Base-by-base conservation (phyloP, 768 basidiomycete species). In the Kwoniella newhampshirensis region DNA sequence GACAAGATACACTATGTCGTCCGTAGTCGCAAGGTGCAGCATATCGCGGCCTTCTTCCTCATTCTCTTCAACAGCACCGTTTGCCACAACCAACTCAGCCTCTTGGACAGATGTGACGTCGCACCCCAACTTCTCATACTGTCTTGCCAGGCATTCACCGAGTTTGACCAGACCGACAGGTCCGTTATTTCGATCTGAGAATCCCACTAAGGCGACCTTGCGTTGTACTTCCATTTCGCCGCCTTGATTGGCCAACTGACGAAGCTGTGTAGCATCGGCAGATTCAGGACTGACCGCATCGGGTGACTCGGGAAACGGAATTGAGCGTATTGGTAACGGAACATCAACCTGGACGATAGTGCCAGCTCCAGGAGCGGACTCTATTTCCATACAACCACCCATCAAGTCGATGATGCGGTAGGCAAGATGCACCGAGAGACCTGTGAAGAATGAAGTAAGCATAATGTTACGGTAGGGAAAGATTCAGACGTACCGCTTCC, bases 331-430 rank as follows among this genome's bases (percentile, higher is more conserved):
- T 1, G 65, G 68, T 4, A 73, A 37, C 0, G 71, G 67, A 0
- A 75, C 71, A 32, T 75, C 68, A 25, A 75, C 57, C 15, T 66
- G 51, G 12, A 75, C 73, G 3, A 58, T 66, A 26, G 64, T 65
- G 4, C 71, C 73, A 21, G 45, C 41, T 1, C 73, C 71, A 7
- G 62, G 63, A 4, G 62, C 58, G 1, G 73, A 75, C 8, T 41
- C 52, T 26, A 75, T 68, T 37, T 72, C 68, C 67, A 75, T 75
- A 17, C 65, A 50, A 18, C 73, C 73, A 12, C 73, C 73, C 59
- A 75, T 60, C 17, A 70, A 59, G 25, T 72, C 67, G 27, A 75
- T 59, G 27, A 75, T 66, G 2, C 71, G 63, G 26, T 65, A 70
- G 1, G 73, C 73, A n/a, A 75, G 62, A 36, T 75, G 73, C 0